Evolutionary conservation across 2,329 filamentous ascomycete genomes (phyloP).

Genomic region (Monosporascus sp.): DNA sequence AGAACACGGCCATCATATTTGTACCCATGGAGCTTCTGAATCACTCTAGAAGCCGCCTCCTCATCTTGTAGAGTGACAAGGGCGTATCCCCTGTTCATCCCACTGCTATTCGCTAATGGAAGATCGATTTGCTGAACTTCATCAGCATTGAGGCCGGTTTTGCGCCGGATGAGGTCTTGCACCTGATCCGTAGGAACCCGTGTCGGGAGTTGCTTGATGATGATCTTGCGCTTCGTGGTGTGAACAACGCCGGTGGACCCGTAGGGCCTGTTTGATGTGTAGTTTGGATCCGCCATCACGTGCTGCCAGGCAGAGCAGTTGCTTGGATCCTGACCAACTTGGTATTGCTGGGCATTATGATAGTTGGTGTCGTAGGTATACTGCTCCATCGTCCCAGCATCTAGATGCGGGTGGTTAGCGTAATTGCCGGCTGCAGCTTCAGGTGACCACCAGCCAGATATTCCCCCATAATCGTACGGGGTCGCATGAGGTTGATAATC

Average conservation of each 20-base stretch:
- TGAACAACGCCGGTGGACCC: conserved; percentile 10
- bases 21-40: conserved; percentile 21
- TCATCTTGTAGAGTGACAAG: conserved; percentile 22
- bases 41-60: conserved; percentile 18
- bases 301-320: conserved; percentile 13
- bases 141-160: conserved; percentile 19
- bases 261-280: background rate
- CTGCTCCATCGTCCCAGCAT: conserved; percentile 11
- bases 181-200: conserved; percentile 19
- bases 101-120: conserved; percentile 15
- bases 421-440: conserved; percentile 9
- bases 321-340: conserved; percentile 12
- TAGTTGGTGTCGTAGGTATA: conserved; percentile 9
- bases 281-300: conserved; percentile 6
- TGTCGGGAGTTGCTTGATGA: conserved; percentile 23
- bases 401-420: conserved; percentile 8
- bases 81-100: conserved; percentile 21
- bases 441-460: conserved; percentile 10
- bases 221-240: conserved; percentile 23
- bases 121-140: conserved; percentile 22
- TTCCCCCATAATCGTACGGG: conserved; percentile 10
- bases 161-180: conserved; percentile 20
- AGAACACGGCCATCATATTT: conserved; percentile 20
- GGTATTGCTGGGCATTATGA: conserved; percentile 12
- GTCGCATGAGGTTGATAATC: conserved; percentile 13